Evolutionary conservation across 2,329 filamentous ascomycete species (phyloP).

Genomic region (Ascochyta viciae-villosae): DNA sequence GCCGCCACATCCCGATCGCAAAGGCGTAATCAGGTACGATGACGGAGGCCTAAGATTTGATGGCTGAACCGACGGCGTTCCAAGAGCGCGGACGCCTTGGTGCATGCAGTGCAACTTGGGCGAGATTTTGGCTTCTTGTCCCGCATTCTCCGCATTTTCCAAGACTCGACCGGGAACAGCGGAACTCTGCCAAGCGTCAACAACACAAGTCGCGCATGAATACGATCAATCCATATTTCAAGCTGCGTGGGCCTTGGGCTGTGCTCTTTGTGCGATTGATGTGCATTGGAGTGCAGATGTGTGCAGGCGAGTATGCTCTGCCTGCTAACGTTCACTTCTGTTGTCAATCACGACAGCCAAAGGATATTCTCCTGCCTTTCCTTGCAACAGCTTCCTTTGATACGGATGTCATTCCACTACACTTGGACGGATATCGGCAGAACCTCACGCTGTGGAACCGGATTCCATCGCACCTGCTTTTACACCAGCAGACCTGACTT

Average conservation of each 20-base stretch:
- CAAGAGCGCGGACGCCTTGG: slow-evolving; percentile 13
- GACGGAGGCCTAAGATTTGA: neutral
- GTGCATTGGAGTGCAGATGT: neutral
- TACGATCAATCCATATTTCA: neutral
- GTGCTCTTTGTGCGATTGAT: neutral
- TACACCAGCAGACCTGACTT: neutral
- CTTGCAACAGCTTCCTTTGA: neutral
- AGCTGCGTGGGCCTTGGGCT: neutral
- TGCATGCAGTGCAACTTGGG: slow-evolving; percentile 1
- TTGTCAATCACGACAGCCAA: neutral
- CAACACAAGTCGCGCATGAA: slow-evolving; percentile 2
- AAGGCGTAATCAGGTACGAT: neutral
- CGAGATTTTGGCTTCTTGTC: slow-evolving; percentile 5
- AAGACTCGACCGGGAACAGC: slow-evolving; percentile 14
- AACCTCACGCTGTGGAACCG: neutral
- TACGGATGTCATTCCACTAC: neutral
- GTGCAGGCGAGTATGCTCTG: too few species aligned
- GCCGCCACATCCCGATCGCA: slow-evolving; percentile 4
- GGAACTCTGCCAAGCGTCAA: slow-evolving; percentile 17
- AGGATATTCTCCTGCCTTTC: too few species aligned
- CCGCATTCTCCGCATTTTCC: slow-evolving; percentile 14
- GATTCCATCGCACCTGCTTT: neutral
- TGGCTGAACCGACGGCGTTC: slow-evolving; percentile 1
- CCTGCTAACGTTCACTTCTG: too few species aligned
- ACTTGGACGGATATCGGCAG: slow-evolving; percentile 1